A percentile compares a stretch with the other conserved stretches of the same genome.
phyloP scores from a whole-genome alignment of 306 rosid genomes.

The Senna siamea region DNA sequence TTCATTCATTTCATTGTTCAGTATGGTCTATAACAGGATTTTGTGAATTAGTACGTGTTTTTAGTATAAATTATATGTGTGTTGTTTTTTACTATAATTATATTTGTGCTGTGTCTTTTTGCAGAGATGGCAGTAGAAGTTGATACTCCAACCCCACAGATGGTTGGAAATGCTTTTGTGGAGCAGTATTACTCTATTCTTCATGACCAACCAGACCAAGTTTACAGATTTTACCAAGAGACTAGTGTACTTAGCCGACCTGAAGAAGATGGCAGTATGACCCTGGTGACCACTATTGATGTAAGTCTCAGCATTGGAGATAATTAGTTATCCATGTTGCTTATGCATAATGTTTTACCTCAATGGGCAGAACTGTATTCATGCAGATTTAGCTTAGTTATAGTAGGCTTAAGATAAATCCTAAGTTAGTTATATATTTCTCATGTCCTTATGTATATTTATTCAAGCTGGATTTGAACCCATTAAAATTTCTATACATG shows the following conservation, averaged over 20 bases:
- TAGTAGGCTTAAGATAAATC: neutral
- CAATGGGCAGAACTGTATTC: neutral
- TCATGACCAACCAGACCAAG: conserved; percentile 20
- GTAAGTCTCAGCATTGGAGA: conserved; percentile 35
- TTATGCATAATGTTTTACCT: neutral
- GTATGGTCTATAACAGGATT: neutral
- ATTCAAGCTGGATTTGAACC: neutral
- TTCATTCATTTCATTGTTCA: no score
- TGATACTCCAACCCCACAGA: conserved; percentile 1
- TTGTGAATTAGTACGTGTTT: neutral
- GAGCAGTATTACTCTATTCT: conserved; percentile 41
- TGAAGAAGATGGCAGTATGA: conserved; percentile 44
- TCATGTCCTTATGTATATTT: neutral
- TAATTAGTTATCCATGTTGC: neutral
- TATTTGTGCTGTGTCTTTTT: neutral
- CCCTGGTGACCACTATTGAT: conserved; percentile 36
- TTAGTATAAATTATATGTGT: no score
- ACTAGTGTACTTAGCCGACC: conserved; percentile 51
- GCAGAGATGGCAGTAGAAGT: neutral
- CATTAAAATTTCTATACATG: neutral
- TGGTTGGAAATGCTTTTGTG: conserved; percentile 40
- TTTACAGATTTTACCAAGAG: conserved; percentile 41
- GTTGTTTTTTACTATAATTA: no score
- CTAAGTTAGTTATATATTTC: neutral
- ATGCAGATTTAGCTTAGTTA: neutral